Base-by-base conservation (phyloP, 176 grass and related monocot species). In the Metroxylon sagu region DNA sequence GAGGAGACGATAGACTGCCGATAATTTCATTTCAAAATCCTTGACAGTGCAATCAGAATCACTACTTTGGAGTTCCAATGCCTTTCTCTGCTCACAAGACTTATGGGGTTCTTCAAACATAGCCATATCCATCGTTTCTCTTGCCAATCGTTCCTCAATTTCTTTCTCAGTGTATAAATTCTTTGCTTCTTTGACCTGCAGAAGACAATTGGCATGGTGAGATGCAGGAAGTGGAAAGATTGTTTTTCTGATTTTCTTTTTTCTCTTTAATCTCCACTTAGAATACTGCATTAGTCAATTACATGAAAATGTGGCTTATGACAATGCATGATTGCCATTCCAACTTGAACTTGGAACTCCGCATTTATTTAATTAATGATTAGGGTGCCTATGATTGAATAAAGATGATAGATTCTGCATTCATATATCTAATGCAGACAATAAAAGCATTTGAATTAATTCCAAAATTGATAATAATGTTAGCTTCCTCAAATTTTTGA, bases 111-210 rank as follows among this genome's bases (percentile, higher is more conserved):
- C 21, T 23, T 23, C 21, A 23, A 23, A 23, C 21, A 23, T n/a
- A n/a, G n/a, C n/a, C n/a, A n/a, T 23, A 23, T 23, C 76, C 56
- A 70, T 55, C 28, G 50, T 87, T 74, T 74, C 60, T 64, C 16
- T 75, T 6, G 3, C 53, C 4, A 88, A 48, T 14, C 39, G 76
- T 39, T 76, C 78, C 59, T 85, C 69, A 5, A 68, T 50, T 59
- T 61, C 19, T 64, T 80, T 72, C 48, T 88, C 28, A 76, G 70
- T 62, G 57, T 75, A 82, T 52, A 61, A 52, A 27, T 56, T 30
- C 19, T 95, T 81, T 25, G 63, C 68, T 54, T 71, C 78, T 56
- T 64, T 50, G 30, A 56, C 56, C 81, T 95, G 57, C 52, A 79
- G 48, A 12, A 19, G n/a, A n/a, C 25, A 5, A 59, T 27, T 54